Percentiles rank a stretch among this genome's conserved stretches.
phyloP scores from a whole-genome alignment of 345 rosid species.

The Fremontodendron californicum region DNA sequence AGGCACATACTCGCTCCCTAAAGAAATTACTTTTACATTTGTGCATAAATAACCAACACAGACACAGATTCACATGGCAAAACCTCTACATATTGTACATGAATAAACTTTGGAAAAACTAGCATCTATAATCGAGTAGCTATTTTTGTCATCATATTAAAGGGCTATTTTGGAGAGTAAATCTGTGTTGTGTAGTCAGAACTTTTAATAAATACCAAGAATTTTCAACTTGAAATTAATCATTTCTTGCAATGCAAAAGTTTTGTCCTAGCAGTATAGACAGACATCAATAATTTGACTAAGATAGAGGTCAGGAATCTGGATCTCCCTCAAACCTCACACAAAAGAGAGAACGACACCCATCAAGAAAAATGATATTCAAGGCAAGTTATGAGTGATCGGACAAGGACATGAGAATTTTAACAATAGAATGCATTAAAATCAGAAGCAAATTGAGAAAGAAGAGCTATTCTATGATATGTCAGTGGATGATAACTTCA shows the following conservation, averaged over 20 bases:
- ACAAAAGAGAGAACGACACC: not conserved
- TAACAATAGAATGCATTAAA: not conserved
- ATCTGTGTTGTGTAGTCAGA: not conserved
- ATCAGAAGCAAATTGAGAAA: not conserved
- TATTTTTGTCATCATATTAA: not conserved
- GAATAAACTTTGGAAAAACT: not conserved
- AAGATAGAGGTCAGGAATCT: not conserved
- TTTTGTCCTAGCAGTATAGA: not conserved
- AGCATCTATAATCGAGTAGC: not conserved
- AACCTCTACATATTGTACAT: not conserved
- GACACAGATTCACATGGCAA: not conserved
- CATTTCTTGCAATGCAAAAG: not conserved
- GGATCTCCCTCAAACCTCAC: not conserved
- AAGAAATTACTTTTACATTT: not conserved
- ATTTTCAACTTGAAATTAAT: not conserved
- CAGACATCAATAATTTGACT: not conserved
- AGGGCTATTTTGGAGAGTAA: not conserved
- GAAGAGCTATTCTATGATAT: not conserved
- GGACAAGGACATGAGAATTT: not conserved
- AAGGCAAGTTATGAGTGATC: not conserved
- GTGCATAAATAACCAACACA: not conserved
- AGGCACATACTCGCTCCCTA: not conserved
- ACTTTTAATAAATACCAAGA: not conserved
- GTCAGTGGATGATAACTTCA: not conserved
- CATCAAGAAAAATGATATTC: not conserved